Evolutionary conservation across 129 eudicot genomes (phyloP).

Genomic region (Cynara cardunculus): DNA sequence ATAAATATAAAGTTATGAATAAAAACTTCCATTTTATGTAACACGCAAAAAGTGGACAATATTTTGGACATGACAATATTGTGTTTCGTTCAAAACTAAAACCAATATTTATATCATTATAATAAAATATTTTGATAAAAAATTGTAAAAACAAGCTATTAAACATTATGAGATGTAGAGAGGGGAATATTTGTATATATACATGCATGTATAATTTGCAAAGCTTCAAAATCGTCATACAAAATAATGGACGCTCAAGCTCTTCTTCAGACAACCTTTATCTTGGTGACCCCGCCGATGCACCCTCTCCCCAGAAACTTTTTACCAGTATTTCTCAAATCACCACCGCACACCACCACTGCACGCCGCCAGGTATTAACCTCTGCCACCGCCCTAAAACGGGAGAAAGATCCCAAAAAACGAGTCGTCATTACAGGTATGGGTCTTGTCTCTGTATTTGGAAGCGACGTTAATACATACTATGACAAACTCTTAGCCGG

Average conservation of each 20-base stretch:
- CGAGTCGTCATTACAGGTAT: conserved; percentile 81
- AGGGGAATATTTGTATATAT: too few species aligned
- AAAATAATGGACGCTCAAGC: conserved; percentile 42
- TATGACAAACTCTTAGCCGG: conserved; percentile 71
- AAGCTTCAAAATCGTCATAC: background rate
- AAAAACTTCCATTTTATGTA: too few species aligned
- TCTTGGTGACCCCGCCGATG: conserved; percentile 14
- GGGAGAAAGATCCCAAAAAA: conserved; percentile 80
- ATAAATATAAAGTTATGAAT: too few species aligned
- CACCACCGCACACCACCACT: conserved; percentile 9
- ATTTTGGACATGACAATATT: too few species aligned
- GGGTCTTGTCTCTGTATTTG: conserved; percentile 88
- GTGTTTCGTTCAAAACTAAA: too few species aligned
- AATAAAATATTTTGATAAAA: too few species aligned
- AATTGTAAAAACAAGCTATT: too few species aligned
- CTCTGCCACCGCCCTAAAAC: conserved; percentile 35
- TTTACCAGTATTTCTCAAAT: background rate
- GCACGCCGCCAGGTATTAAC: background rate
- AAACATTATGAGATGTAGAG: too few species aligned
- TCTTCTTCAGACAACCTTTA: conserved; percentile 30
- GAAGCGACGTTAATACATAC: conserved; percentile 61
- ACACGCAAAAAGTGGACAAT: too few species aligned
- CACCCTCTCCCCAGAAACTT: conserved; percentile 9
- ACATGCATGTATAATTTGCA: too few species aligned
- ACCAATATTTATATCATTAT: too few species aligned